These are phyloP conservation scores for Quercus lobata DNA, from an alignment of 331 rosid genomes.

Conservation along the genomic window DNA sequence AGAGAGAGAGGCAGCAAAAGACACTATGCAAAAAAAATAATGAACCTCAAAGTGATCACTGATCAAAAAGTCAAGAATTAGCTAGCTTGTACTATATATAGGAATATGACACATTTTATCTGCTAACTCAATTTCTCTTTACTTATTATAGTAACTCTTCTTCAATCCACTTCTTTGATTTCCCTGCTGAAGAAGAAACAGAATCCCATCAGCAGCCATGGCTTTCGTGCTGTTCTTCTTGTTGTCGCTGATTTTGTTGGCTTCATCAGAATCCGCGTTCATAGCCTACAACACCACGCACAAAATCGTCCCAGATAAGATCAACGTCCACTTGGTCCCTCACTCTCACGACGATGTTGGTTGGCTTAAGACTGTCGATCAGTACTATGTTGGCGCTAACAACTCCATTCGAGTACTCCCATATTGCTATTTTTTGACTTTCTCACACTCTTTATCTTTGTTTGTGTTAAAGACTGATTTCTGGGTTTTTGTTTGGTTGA, in stretches of 20 bases:
- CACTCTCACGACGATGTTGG: slow-evolving; percentile 95
- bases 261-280: slow-evolving; percentile 42
- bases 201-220: not conserved
- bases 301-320: slow-evolving; percentile 54
- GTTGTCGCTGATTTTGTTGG: not conserved
- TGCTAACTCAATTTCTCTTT: too few relatives aligned
- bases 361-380: slow-evolving; percentile 97
- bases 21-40: too few relatives aligned
- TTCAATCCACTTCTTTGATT: not conserved
- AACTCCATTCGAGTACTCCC: slow-evolving; percentile 80
- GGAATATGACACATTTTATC: too few relatives aligned
- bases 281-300: slow-evolving; percentile 61
- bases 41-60: too few relatives aligned
- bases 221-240: slow-evolving; percentile 2
- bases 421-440: not conserved
- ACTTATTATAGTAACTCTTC: too few relatives aligned
- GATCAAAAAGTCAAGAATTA: too few relatives aligned
- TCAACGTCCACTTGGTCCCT: slow-evolving; percentile 88
- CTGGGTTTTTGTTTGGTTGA: not conserved
- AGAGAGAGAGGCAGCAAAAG: too few relatives aligned
- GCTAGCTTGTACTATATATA: too few relatives aligned
- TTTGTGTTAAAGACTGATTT: not conserved
- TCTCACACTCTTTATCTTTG: too few relatives aligned
- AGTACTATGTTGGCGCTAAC: slow-evolving; percentile 92
- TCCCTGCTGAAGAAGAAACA: not conserved